Evolutionary conservation across 176 grass and related monocot genomes (phyloP).

Genomic region (Aegilops tauschii): DNA sequence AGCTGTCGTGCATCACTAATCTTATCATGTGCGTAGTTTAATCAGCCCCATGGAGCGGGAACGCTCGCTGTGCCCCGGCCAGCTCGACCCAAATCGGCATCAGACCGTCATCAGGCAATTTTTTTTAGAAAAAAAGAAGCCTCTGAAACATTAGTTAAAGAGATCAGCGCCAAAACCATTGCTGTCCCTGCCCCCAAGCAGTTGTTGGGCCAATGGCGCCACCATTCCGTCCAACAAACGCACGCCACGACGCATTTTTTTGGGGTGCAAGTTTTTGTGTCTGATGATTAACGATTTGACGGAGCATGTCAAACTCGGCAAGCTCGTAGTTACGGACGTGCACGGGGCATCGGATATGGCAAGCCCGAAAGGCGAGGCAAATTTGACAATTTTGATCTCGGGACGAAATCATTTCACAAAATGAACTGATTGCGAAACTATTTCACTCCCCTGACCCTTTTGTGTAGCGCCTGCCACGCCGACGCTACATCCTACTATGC

Average conservation of each 20-base stretch:
- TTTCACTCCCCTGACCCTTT: too few species aligned
- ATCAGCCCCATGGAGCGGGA: background rate
- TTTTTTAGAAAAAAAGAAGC: background rate
- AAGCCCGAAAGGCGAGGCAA: too few species aligned
- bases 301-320: background rate
- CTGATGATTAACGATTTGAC: too few species aligned
- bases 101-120: background rate
- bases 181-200: background rate
- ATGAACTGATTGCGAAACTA: too few species aligned
- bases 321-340: too few species aligned
- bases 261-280: too few species aligned
- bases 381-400: too few species aligned
- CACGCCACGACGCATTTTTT: too few species aligned
- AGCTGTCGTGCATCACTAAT: conserved; percentile 32
- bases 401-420: too few species aligned
- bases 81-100: conserved; percentile 37
- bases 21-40: conserved; percentile 26
- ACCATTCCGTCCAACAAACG: background rate
- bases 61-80: background rate
- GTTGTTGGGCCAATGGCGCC: background rate
- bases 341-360: too few species aligned
- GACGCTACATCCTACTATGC: too few species aligned
- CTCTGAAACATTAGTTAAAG: background rate
- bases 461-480: too few species aligned
- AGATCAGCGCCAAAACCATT: conserved; percentile 25